Percentiles rank a stretch among this genome's conserved stretches.
These are phyloP conservation scores for Casuarina equisetifolia DNA, from an alignment of 306 rosid species.

Conservation along the genomic window DNA sequence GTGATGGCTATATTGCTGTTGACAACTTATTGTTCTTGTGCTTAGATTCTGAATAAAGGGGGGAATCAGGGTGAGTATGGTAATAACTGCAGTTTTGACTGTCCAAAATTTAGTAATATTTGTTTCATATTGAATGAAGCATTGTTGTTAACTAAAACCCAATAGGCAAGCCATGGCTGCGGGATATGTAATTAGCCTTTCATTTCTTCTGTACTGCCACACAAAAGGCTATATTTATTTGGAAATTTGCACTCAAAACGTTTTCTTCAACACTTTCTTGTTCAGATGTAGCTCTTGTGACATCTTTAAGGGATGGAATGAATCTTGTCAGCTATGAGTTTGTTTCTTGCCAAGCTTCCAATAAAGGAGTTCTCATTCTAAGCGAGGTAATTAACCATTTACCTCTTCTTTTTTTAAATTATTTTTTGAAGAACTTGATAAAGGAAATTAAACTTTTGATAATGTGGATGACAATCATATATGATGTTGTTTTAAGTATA, in stretches of 20 bases:
- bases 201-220: not conserved
- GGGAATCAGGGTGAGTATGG: no score
- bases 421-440: not conserved
- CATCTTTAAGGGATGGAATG: conserved; percentile 98
- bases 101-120: conserved; percentile 6
- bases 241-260: conserved; percentile 16
- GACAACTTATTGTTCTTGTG: not conserved
- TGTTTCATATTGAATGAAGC: not conserved
- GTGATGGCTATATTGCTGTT: not conserved
- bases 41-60: not conserved
- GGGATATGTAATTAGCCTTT: conserved; percentile 14
- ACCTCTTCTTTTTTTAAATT: not conserved
- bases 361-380: conserved; percentile 93
- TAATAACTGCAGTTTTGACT: not conserved
- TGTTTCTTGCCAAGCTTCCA: conserved; percentile 93
- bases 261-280: conserved; percentile 21
- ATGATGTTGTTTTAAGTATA: not conserved
- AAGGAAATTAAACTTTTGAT: not conserved
- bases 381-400: conserved; percentile 66
- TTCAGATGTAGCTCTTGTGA: conserved; percentile 92
- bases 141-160: not conserved
- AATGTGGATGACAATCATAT: not conserved
- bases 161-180: not conserved
- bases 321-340: conserved; percentile 97
- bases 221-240: conserved; percentile 11